Base-by-base conservation (phyloP, 139 green algal genomes). In the Asterochloris sp. region DNA sequence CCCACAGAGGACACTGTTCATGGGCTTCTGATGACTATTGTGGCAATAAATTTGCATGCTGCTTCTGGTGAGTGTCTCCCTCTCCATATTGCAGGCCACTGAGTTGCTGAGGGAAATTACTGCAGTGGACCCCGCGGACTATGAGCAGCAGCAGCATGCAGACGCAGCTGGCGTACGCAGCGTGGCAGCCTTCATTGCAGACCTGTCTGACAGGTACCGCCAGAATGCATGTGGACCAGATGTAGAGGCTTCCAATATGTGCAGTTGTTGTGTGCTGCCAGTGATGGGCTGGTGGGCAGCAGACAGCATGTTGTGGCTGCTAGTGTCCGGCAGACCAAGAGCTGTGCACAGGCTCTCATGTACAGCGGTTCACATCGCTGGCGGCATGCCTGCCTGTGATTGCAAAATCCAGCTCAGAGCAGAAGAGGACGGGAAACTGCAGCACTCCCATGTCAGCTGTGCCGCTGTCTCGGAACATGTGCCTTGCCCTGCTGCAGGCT, bases 81-180 rank as follows among this genome's bases (percentile, higher is more conserved):
- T 54, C 6, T 2, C 38, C 38, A 6, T 54, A 6, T 6, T 54
- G 73, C 85, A 94, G 91, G 92, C 85, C 2, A 84, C 91, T 23
- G 88, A 87, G 63, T 78, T 98, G 73, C 68, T 98, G 73, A 67
- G 73, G 9, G 89, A 96, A 83, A 83, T 98, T 13, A 89, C 89
- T 0, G 69, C 77, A 1, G 90, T 91, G n/a, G 90, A 94, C 64
- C 88, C 90, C 1, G 29, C 64, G 11, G 83, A 88, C 47, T 93
- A 93, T 78, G 88, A 93, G 69, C 84, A 88, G 27, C 91, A 94
- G 86, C 88, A 92, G 82, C 85, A 85, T 62, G 83, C 86, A 21
- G 80, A 84, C 47, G 86, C 86, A 28, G 83, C 54, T 0, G 91
- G 89, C 54, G 88, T 93, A 76, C 86, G 88, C 69, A 84, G 74